A percentile compares a stretch with the other conserved stretches of the same genome.
Conservation (phyloP, 495 filamentous ascomycete genomes). For the Tuber umbilicatum region DNA sequence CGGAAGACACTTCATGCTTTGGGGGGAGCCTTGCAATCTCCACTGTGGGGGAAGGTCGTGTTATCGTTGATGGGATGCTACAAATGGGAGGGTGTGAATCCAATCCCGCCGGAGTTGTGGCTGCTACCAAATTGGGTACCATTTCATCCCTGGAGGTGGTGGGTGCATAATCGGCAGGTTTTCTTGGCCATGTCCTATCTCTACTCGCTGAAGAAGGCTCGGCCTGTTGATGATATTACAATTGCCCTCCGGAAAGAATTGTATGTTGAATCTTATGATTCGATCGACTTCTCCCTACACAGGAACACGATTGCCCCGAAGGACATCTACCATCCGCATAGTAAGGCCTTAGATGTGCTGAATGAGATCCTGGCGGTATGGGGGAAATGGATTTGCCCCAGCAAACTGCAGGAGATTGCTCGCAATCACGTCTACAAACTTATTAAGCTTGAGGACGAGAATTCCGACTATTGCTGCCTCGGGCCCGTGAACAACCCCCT, state of each 20-base stretch:
- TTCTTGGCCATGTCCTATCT: conserved; percentile 88
- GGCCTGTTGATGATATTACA: conserved; percentile 64
- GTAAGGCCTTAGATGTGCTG: conserved; percentile 65
- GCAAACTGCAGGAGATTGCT: conserved; percentile 66
- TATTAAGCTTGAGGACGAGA: conserved; percentile 81
- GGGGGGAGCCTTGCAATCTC: conserved; percentile 74
- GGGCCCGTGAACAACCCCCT: conserved; percentile 85
- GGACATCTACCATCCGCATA: conserved; percentile 93
- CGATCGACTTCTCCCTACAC: conserved; percentile 67
- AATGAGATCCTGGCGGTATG: conserved; percentile 63
- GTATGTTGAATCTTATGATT: conserved; percentile 70
- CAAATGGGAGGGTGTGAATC: conserved; percentile 89
- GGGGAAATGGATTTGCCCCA: conserved; percentile 64
- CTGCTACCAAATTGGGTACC: conserved; percentile 93
- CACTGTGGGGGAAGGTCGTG: conserved; percentile 96
- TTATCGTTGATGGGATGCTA: conserved; percentile 74
- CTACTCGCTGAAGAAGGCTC: conserved; percentile 69
- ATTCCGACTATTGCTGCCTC: conserved; percentile 79
- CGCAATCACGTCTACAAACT: conserved; percentile 55
- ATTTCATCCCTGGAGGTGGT: conserved; percentile 93
- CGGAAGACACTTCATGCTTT: conserved; percentile 73
- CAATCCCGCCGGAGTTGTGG: conserved; percentile 89
- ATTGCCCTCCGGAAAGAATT: conserved; percentile 71
- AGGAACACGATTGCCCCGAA: conserved; percentile 71
- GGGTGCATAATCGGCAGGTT: conserved; percentile 93